Evolutionary conservation across 1,284 basidiomycete species (phyloP), one percentile per base, ranked within the genome.

Genomic region (Schizophyllum amplum): DNA sequence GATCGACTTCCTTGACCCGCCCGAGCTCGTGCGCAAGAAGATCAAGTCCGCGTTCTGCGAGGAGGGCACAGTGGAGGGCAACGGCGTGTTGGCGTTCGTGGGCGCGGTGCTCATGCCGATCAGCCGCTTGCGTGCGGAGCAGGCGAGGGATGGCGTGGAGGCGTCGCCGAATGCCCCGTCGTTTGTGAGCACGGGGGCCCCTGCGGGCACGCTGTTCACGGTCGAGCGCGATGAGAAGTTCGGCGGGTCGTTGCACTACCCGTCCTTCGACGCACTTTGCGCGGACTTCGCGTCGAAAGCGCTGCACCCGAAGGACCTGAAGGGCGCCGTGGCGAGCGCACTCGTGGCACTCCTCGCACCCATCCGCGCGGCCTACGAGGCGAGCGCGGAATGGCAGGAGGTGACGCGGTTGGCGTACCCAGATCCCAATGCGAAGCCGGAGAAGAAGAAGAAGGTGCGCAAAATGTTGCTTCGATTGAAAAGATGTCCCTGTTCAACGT

Each of bases 1-100:
- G 74, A 98, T 99, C 70, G 96, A 99, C 75, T 95, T 99, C 73
- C 85, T 99, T 62, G 96, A 99, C 73, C 71, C 85, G 15, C 86
- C 95, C 0, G 87, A 91, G 49, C 82, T 81, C 26, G 82, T 98
- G 55, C 85, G 87, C 66, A 86, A 86, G 72, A 99, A 98, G 77
- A 87, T 99, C 72, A 94, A 92, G 71, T 79, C 79, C 47, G 96
- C 97, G 0, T 91, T 97, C 67, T 99, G 96, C 69, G 92, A 94
- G 62, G 93, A 95, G 62, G 95, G 95, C n/a, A 94, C 91, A 66
- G 76, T 87, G 33, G 81, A 86, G 53, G 92, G 90, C 26, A 99
- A 99, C 70, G 96, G 96, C 42, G 78, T 99, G 0, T 81, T 99
- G 4, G 81, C 93, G 1, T 99, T 99, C 76, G 82, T 90, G 58